phyloP scores from a whole-genome alignment of 192 early-diverging fungal genomes.

The Ambispora gerdemannii region DNA sequence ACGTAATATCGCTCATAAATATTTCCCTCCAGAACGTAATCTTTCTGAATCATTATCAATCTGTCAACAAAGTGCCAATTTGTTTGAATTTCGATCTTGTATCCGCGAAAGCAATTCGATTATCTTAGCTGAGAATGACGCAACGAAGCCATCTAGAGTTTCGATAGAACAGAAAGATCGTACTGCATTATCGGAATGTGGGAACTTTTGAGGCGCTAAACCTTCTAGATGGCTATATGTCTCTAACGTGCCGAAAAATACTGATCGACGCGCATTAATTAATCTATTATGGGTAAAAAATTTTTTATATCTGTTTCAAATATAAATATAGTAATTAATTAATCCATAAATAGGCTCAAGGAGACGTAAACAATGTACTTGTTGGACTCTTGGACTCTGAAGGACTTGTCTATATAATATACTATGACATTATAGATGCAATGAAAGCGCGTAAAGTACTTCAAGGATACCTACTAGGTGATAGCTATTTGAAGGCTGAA shows the following conservation, averaged over 20 bases:
- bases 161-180: too few relatives aligned
- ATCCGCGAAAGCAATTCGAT: too few relatives aligned
- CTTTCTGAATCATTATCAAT: too few relatives aligned
- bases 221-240: conserved; percentile 19
- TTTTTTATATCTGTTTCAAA: background rate
- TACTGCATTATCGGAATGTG: too few relatives aligned
- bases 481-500: background rate
- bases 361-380: conserved; percentile 5
- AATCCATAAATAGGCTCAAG: background rate
- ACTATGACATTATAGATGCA: conserved; percentile 20
- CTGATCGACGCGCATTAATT: background rate
- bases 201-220: conserved; percentile 1
- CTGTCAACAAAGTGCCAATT: too few relatives aligned
- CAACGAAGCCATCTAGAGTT: too few relatives aligned
- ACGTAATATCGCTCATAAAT: too few relatives aligned
- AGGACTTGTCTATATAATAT: conserved; percentile 14
- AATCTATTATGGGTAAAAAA: too few relatives aligned
- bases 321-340: background rate
- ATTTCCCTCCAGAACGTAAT: too few relatives aligned
- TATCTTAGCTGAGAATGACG: too few relatives aligned
- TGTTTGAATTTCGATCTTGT: too few relatives aligned
- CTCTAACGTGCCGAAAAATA: conserved; percentile 4
- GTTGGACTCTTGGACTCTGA: background rate
- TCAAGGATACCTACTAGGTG: background rate
- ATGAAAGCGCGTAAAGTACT: conserved; percentile 3